Base-by-base conservation (phyloP, 306 rosid genomes). In the Gleditsia sinensis region DNA sequence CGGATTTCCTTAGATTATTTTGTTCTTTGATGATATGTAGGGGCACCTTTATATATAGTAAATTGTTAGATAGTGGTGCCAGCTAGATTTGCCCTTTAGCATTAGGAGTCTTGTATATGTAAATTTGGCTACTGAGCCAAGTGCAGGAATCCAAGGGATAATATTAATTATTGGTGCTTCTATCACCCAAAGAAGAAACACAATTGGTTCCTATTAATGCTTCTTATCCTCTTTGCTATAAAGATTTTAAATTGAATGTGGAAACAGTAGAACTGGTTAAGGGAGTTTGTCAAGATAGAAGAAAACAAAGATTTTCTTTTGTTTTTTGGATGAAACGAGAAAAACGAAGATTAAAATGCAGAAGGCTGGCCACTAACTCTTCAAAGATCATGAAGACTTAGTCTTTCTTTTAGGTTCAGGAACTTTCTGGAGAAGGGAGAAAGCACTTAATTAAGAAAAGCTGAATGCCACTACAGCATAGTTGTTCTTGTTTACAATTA, bases 111-210 rank as follows among this genome's bases (percentile, higher is more conserved):
- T 63, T 71, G 23, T 21, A 50, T 67, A 27, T 24, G 20, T 50
- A 51, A 53, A 61, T 61, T 9, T 9, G 48, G 28, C 5, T 61
- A 14, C 37, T 14, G 25, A 72, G 32, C 6, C 30, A 33, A 42
- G 33, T 71, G 58, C 20, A 25, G 60, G 69, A 45, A 45, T 79
- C 61, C 69, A 64, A 55, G 7, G 68, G 69, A 45, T 60, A n/a
- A 50, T 19, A 51, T 21, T 37, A 32, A 53, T 23, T 13, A 14
- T 51, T 36, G 71, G 36, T 53, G 77, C 67, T 58, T 51, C 72
- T 50, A 51, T 61, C 48, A 61, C 5, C 28, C 58, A 40, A 64
- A 72, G 17, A 19, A 61, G 46, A 61, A 3, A 36, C 11, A 17
- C 6, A 11, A 61, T 4, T 34, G 42, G 2, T 10, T n/a, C n/a